Base-by-base conservation (phyloP, 176 grass and related monocot species). In the bread wheat (Triticum aestivum) region DNA sequence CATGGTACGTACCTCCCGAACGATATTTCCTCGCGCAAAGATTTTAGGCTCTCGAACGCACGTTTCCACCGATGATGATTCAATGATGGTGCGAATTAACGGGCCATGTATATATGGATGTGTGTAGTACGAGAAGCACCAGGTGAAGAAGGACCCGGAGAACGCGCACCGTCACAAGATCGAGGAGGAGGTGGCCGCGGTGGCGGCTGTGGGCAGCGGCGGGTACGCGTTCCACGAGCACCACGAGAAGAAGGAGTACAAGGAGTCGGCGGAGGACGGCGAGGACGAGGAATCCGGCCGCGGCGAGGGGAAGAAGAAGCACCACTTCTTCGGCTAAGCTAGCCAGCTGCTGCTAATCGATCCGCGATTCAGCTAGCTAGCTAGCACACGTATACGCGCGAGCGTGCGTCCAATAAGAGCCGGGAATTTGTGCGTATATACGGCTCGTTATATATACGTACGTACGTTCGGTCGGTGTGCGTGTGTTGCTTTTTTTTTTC, bases 81-180 rank as follows among this genome's bases (percentile, higher is more conserved):
- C 26, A 27, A 27, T 27, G 21, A 20, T 20, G 59, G 17, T 17
- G 61, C 29, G 35, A 24, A 47, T 10, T 59, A 59, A 59, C 18
- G 54, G 62, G 26, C 41, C 41, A 33, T 8, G 51, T 24, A 30
- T 8, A 21, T 34, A 15, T 35, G 47, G 2, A 27, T 42, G 26
- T 41, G 17, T 73, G 70, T 80, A 98, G 95, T 93, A 98, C 58
- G 95, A 98, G 86, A 90, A 79, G 89, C 93, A 98, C 27, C 59
- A 98, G 91, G 91, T 73, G 67, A 93, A 98, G 85, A 95, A 95
- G 82, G 92, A 98, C 39, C 93, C 95, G 5, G 95, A 91, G 87
- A 66, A 95, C 59, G 89, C 93, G 23, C 91, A 88, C 33, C 79
- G 86, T 66, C 95, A 95, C 85, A 93, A 88, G 91, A 91, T 98